Evolutionary conservation across 2,329 filamentous ascomycete species (phyloP).

Genomic region (Incumbomyces lentus): DNA sequence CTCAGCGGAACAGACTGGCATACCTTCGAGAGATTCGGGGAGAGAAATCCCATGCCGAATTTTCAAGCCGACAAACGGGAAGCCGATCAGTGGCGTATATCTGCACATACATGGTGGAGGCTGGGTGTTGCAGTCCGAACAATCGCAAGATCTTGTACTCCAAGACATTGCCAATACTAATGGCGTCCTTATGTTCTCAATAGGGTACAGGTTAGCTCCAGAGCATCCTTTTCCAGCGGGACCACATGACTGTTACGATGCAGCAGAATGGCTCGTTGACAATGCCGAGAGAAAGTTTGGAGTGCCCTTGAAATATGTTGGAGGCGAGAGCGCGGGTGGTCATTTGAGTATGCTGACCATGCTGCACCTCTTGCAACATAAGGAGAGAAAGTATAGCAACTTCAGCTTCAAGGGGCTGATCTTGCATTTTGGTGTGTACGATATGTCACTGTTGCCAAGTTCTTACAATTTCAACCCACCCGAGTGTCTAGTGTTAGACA

Average conservation of each 20-base stretch:
- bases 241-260: slow-evolving; percentile 48
- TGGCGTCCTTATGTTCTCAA: slow-evolving; percentile 41
- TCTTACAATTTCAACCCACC: slow-evolving; percentile 31
- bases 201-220: slow-evolving; percentile 51
- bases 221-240: slow-evolving; percentile 48
- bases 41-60: slow-evolving; percentile 44
- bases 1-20: slow-evolving; percentile 35
- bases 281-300: slow-evolving; percentile 35
- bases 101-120: slow-evolving; percentile 48
- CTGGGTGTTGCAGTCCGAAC: slow-evolving; percentile 27
- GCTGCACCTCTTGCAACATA: slow-evolving; percentile 36
- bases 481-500: slow-evolving; percentile 35
- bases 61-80: slow-evolving; percentile 39
- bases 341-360: slow-evolving; percentile 39
- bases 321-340: slow-evolving; percentile 42
- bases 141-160: slow-evolving; percentile 38
- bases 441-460: slow-evolving; percentile 35
- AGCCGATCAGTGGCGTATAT: slow-evolving; percentile 35
- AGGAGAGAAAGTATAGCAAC: slow-evolving; percentile 18
- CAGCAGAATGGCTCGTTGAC: slow-evolving; percentile 43
- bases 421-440: slow-evolving; percentile 44
- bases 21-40: slow-evolving; percentile 44
- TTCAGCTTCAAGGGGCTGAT: slow-evolving; percentile 42
- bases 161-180: slow-evolving; percentile 41
- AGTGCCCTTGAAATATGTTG: slow-evolving; percentile 33